A percentile compares a stretch with the other conserved stretches of the same genome.
Conservation (phyloP, 352 stramenopile species). For the Poterioochromonas sp. region DNA sequence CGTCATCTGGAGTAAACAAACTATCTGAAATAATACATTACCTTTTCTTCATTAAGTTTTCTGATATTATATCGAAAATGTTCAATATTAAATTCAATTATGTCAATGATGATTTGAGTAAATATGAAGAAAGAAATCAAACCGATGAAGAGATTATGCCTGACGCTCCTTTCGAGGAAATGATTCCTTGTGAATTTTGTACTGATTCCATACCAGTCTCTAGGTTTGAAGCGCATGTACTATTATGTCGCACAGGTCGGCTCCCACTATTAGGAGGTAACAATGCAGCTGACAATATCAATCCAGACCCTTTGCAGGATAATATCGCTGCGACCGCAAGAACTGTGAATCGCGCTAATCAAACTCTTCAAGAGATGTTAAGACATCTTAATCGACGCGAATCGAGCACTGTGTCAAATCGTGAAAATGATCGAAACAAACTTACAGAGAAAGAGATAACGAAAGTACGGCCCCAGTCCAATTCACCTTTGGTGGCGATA, state of each 20-base stretch:
- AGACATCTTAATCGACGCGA: no score
- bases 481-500: no score
- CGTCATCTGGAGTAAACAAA: not conserved
- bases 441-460: no score
- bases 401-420: no score
- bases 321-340: no score
- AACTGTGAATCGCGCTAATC: no score
- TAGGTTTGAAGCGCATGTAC: constrained; percentile 6
- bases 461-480: no score
- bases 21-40: not conserved
- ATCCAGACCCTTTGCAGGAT: no score
- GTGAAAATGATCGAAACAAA: no score
- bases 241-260: not conserved
- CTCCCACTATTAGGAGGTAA: no score
- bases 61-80: not conserved
- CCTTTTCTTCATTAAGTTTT: not conserved
- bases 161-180: not conserved
- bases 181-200: constrained; percentile 29
- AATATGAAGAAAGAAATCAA: not conserved
- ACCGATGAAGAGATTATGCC: not conserved
- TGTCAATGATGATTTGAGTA: not conserved
- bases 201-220: not conserved
- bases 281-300: no score
- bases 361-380: no score
- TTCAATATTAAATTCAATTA: not conserved